A percentile compares a stretch with the other conserved stretches of the same genome.
Conservation (phyloP, 768 basidiomycete species). For the Crucibulum laeve region DNA sequence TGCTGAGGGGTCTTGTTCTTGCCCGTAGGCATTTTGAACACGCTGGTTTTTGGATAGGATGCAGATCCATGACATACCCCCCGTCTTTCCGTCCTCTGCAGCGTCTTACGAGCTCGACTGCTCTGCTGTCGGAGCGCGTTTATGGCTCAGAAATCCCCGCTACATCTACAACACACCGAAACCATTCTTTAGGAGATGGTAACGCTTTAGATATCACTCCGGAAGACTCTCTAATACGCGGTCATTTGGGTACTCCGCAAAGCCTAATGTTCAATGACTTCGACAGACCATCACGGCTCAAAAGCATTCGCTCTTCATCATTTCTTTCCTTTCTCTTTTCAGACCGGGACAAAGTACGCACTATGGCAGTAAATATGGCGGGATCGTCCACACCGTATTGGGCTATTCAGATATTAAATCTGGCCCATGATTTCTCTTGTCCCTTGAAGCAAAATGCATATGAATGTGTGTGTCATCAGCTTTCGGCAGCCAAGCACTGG, state of each 20-base stretch:
- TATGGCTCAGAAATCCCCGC: no score
- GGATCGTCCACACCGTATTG: constrained; percentile 27
- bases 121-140: no score
- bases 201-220: no score
- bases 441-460: constrained; percentile 49
- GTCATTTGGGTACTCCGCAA: no score
- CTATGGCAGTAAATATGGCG: constrained; percentile 26
- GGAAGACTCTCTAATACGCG: no score
- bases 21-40: constrained; percentile 50
- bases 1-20: constrained; percentile 63
- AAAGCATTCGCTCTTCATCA: constrained; percentile 12
- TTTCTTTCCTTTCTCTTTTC: constrained; percentile 20
- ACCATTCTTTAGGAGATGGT: no score
- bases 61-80: constrained; percentile 9
- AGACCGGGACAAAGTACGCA: constrained; percentile 25
- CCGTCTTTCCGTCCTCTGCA: constrained; percentile 6
- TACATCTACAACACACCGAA: no score
- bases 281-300: background rate
- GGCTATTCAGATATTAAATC: constrained; percentile 38
- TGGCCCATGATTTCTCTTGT: constrained; percentile 48
- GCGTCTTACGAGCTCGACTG: no score
- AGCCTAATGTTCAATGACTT: constrained; percentile 2
- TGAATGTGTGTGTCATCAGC: constrained; percentile 48
- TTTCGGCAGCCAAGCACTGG: constrained; percentile 50
- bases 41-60: constrained; percentile 20